Conservation (phyloP, 345 rosid genomes). For the Syzygium jambos region DNA sequence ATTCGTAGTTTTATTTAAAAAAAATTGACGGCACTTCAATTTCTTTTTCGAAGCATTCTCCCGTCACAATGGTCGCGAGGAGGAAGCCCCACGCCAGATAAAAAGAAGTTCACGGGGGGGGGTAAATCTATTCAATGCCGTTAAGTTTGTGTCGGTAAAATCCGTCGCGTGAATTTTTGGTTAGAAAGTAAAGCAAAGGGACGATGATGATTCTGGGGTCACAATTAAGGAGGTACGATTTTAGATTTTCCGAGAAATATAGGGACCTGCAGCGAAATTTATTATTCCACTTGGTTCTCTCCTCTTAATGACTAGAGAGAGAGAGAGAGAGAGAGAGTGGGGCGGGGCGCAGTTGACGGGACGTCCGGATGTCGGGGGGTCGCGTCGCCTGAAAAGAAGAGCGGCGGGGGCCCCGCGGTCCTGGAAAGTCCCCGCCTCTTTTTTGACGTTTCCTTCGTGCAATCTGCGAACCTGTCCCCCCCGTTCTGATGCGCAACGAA, state of each 20-base stretch:
- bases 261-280: neutral
- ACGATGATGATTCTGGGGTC: neutral
- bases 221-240: neutral
- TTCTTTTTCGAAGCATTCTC: too few relatives aligned
- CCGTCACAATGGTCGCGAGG: too few relatives aligned
- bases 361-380: neutral
- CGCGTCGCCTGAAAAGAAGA: neutral
- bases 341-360: neutral
- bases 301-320: neutral
- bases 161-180: neutral
- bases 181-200: neutral
- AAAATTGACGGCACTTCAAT: too few relatives aligned
- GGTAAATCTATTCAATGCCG: neutral
- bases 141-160: neutral
- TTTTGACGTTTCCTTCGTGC: neutral
- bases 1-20: too few relatives aligned
- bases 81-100: accelerated
- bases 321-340: neutral
- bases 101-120: neutral
- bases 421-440: neutral
- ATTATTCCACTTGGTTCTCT: neutral
- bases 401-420: neutral
- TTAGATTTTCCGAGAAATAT: neutral
- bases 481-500: neutral
- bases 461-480: neutral